Evolutionary conservation across 139 green algal genomes (phyloP).

Genomic region (Haematococcus lacustris): DNA sequence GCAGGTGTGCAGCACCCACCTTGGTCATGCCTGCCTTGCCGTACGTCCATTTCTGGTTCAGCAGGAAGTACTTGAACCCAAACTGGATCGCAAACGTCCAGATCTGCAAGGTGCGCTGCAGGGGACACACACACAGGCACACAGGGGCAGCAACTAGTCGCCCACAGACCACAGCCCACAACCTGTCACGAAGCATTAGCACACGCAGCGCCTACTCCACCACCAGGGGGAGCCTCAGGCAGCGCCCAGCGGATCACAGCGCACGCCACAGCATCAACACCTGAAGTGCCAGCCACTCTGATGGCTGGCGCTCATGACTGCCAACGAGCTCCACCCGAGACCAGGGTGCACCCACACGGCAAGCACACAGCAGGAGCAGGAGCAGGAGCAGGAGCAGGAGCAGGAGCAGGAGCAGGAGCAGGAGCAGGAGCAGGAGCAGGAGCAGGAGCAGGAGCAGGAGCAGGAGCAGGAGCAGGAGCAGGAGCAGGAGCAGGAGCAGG

Average conservation of each 20-base stretch:
- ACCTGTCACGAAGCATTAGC: no score
- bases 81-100: constrained; percentile 91
- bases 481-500: no score
- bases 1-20: background rate
- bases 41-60: constrained; percentile 64
- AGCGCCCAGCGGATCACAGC: background rate
- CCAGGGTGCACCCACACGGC: no score
- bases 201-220: background rate
- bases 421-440: no score
- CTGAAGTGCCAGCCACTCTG: background rate
- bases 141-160: background rate
- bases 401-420: background rate
- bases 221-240: background rate
- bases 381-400: background rate
- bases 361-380: background rate
- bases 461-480: background rate
- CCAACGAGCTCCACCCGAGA: background rate
- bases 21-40: constrained; percentile 27
- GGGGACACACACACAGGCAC: background rate
- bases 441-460: no score
- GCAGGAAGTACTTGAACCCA: constrained; percentile 55
- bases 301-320: background rate
- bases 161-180: no score
- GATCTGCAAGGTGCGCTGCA: constrained; percentile 86
- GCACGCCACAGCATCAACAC: background rate